phyloP scores from a whole-genome alignment of 352 stramenopile genomes.

The Globisporangium polare region DNA sequence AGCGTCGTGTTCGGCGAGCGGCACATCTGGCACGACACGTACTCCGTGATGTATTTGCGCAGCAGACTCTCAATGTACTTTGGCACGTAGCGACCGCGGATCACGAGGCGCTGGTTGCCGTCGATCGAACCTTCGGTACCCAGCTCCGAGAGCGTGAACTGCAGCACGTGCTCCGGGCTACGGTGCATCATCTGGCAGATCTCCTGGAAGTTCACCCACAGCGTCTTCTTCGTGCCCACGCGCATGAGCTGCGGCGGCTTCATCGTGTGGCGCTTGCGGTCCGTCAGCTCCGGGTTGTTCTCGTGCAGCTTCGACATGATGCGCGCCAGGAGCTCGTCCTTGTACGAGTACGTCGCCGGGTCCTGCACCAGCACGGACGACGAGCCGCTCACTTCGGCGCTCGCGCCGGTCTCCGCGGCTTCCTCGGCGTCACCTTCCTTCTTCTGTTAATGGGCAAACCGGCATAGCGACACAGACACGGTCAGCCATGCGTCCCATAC shows the following conservation, averaged over 20 bases:
- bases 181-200: conserved; percentile 99
- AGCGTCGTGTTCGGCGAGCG: conserved; percentile 97
- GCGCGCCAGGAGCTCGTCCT: conserved; percentile 92
- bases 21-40: conserved; percentile 99
- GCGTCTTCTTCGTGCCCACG: conserved; percentile 96
- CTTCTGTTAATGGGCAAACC: conserved; percentile 31
- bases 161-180: conserved; percentile 97
- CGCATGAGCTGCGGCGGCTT: conserved; percentile 89
- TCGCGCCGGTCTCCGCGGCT: conserved; percentile 19
- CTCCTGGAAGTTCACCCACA: conserved; percentile 99
- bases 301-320: conserved; percentile 94
- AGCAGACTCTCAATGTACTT: conserved; percentile 99
- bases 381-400: conserved; percentile 31
- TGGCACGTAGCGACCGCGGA: conserved; percentile 96
- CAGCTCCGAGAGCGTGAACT: conserved; percentile 99
- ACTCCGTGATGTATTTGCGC: conserved; percentile 99
- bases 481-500: not conserved
- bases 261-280: conserved; percentile 93
- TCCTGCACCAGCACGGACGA: conserved; percentile 77
- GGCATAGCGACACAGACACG: not conserved
- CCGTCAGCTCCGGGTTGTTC: conserved; percentile 95
- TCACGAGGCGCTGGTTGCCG: conserved; percentile 97
- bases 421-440: conserved; percentile 44
- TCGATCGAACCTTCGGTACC: conserved; percentile 99
- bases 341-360: conserved; percentile 93